Percentiles rank a stretch among this genome's conserved stretches.
Conservation (phyloP, 73 alveolate genomes). For the Blepharisma stoltei region DNA sequence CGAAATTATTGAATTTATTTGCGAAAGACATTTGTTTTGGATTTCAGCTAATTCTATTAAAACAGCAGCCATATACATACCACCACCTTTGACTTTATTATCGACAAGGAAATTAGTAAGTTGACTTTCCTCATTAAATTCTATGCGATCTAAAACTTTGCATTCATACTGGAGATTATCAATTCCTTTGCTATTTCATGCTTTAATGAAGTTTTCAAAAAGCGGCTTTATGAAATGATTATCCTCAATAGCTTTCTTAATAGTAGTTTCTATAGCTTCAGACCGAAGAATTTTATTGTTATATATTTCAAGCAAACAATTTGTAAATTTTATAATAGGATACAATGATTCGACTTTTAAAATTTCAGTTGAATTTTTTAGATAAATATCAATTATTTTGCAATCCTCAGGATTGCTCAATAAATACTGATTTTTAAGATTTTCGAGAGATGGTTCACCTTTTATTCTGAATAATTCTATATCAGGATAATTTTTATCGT, state of each 20-base stretch:
- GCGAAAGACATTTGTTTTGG: background rate
- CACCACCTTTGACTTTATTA: background rate
- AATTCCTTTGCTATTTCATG: no score
- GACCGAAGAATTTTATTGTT: background rate
- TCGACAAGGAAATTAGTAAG: background rate
- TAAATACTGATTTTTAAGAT: no score
- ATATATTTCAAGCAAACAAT: background rate
- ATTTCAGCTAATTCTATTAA: background rate
- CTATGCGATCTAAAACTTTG: background rate
- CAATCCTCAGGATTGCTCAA: no score
- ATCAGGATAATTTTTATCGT: no score
- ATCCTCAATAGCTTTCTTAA: no score
- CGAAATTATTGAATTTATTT: background rate
- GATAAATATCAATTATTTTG: no score
- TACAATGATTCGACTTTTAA: background rate
- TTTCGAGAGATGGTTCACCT: no score
- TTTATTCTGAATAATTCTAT: no score
- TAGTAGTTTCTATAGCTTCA: background rate
- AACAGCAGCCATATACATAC: background rate
- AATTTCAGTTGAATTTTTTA: background rate
- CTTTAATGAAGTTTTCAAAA: no score
- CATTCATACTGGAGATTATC: background rate
- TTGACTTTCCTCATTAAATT: background rate
- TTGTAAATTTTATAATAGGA: background rate
- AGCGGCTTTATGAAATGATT: no score